Conservation (phyloP, 2,329 filamentous ascomycete genomes). For the Purpureocillium takamizusanense region DNA sequence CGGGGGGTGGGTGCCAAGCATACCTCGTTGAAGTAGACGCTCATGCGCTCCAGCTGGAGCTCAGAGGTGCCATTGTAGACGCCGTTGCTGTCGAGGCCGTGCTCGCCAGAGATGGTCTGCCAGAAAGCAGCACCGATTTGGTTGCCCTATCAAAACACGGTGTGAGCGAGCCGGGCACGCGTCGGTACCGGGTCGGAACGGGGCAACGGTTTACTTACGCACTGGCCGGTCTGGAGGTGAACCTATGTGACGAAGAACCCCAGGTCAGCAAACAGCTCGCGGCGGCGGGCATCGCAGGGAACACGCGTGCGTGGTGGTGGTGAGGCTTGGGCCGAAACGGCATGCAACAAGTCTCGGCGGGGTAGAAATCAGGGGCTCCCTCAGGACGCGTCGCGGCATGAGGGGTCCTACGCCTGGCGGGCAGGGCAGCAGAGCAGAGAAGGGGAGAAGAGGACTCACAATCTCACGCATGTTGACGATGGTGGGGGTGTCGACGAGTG, state of each 20-base stretch:
- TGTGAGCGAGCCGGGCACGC: constrained; percentile 22
- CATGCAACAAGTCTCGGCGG: constrained; percentile 18
- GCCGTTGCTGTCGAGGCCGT: constrained; percentile 95
- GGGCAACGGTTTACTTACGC: constrained; percentile 50
- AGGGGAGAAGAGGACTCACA: constrained; percentile 36
- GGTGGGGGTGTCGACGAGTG: constrained; percentile 14
- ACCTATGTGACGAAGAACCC: constrained; percentile 58
- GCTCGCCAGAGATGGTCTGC: constrained; percentile 81
- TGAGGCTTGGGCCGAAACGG: constrained; percentile 1
- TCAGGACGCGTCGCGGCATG: constrained; percentile 29
- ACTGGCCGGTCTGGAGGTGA: constrained; percentile 99
- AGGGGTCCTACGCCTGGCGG: constrained; percentile 4
- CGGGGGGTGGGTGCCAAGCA: constrained; percentile 11
- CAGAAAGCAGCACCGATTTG: constrained; percentile 99
- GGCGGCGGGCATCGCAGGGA: not conserved
- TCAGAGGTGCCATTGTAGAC: constrained; percentile 98
- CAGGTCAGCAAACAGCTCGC: constrained; percentile 41
- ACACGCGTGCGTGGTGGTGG: not conserved
- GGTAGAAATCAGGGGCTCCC: constrained; percentile 26
- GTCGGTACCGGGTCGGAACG: not conserved
- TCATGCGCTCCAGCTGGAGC: constrained; percentile 99
- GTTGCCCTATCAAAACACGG: constrained; percentile 66
- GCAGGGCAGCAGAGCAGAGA: not conserved
- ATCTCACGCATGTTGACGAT: constrained; percentile 57
- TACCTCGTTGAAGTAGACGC: constrained; percentile 91